Evolutionary conservation across 1,284 basidiomycete genomes (phyloP).

Genomic region (Exobasidium rhododendri): DNA sequence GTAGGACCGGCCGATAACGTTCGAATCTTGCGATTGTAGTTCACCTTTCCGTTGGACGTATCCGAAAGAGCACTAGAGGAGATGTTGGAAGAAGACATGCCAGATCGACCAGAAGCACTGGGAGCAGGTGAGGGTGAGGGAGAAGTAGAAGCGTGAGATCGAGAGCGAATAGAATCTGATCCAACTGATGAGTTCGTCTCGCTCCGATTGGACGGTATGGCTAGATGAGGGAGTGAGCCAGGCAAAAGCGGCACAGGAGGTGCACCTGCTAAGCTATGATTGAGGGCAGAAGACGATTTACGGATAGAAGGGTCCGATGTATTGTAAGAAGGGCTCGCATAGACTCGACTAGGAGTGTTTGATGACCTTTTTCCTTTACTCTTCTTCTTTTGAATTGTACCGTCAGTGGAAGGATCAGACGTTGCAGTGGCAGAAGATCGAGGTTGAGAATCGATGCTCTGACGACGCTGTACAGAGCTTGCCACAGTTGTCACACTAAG

Average conservation of each 20-base stretch:
- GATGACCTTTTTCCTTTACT: slow-evolving; percentile 9
- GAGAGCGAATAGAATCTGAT: slow-evolving; percentile 1
- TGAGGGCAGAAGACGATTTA: slow-evolving; percentile 4
- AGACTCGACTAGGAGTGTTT: background rate
- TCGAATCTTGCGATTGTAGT: slow-evolving; percentile 28
- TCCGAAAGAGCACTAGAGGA: slow-evolving; percentile 22
- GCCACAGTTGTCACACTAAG: slow-evolving; percentile 39
- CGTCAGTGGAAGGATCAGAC: background rate
- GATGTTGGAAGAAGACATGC: slow-evolving; percentile 12
- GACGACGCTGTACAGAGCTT: slow-evolving; percentile 19
- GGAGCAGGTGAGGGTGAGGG: slow-evolving; percentile 9
- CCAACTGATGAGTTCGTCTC: slow-evolving; percentile 6
- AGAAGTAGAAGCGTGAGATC: slow-evolving; percentile 5
- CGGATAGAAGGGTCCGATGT: background rate
- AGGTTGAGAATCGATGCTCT: background rate
- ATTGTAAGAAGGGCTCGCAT: background rate
- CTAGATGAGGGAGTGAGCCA: background rate
- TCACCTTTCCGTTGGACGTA: background rate
- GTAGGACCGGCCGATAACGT: slow-evolving; percentile 28
- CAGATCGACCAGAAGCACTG: slow-evolving; percentile 12
- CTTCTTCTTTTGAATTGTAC: slow-evolving; percentile 9
- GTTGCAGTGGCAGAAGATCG: background rate
- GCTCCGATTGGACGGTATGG: background rate
- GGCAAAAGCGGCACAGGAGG: slow-evolving; percentile 31
- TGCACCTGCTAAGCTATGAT: slow-evolving; percentile 28